phyloP scores from a whole-genome alignment of 345 rosid species.

The Tarenaya hassleriana region DNA sequence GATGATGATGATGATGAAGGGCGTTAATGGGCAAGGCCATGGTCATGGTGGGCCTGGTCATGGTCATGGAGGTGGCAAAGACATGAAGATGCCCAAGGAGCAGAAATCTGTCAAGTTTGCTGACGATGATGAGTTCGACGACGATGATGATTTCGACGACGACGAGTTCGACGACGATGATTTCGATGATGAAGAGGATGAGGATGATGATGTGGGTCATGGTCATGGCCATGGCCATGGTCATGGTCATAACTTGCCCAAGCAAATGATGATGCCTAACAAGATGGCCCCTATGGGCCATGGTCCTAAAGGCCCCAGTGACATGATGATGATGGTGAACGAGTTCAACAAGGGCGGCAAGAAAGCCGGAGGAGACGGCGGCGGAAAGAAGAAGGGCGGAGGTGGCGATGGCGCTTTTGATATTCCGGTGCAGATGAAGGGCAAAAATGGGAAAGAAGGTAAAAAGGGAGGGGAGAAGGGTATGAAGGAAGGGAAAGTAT shows the following conservation, averaged over 20 bases:
- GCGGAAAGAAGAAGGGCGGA: constrained; percentile 24
- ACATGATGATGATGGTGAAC: constrained; percentile 45
- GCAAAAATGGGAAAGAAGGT: too few relatives aligned
- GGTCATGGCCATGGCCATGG: constrained; percentile 38
- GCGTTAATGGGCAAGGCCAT: too few relatives aligned
- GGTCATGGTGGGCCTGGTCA: too few relatives aligned
- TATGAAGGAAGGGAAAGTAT: constrained; percentile 33
- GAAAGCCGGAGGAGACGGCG: too few relatives aligned
- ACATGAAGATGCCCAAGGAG: constrained; percentile 33
- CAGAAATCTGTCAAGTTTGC: constrained; percentile 68
- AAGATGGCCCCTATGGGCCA: constrained; percentile 29
- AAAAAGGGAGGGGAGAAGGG: constrained; percentile 32
- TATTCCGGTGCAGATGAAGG: constrained; percentile 47
- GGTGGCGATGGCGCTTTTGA: constrained; percentile 51
- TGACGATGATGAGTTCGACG: too few relatives aligned
- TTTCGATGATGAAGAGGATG: too few relatives aligned
- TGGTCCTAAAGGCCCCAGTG: constrained; percentile 37
- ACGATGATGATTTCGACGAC: constrained; percentile 41
- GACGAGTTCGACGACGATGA: too few relatives aligned
- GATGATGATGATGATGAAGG: constrained; percentile 44
- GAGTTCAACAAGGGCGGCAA: constrained; percentile 31
- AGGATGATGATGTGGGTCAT: constrained; percentile 34
- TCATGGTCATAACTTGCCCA: constrained; percentile 40
- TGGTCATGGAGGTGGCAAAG: constrained; percentile 23
- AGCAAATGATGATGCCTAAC: constrained; percentile 32